phyloP scores from a whole-genome alignment of 805 yeast genomes.

The Candida palmyrensis region DNA sequence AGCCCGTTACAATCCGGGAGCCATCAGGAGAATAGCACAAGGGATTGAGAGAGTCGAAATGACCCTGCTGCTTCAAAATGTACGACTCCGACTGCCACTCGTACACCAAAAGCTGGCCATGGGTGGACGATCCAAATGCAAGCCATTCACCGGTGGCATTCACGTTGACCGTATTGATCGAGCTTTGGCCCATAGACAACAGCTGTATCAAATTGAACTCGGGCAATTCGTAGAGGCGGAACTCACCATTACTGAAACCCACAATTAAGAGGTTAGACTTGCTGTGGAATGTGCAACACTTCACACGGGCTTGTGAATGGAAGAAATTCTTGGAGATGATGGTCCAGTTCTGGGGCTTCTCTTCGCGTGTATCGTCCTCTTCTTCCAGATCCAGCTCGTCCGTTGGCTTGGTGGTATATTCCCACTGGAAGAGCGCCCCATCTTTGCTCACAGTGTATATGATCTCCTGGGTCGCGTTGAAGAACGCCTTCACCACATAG shows the following conservation, averaged over 20 bases:
- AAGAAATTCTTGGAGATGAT: conserved; percentile 75
- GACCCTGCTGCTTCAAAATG: conserved; percentile 94
- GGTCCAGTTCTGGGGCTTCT: conserved; percentile 63
- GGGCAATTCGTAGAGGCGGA: conserved; percentile 85
- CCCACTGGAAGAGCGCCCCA: conserved; percentile 93
- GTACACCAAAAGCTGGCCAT: conserved; percentile 93
- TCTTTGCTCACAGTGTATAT: conserved; percentile 91
- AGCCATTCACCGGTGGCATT: conserved; percentile 93
- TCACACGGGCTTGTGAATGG: conserved; percentile 63
- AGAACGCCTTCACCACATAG: conserved; percentile 80
- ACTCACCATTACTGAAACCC: conserved; percentile 87
- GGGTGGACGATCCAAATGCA: conserved; percentile 84
- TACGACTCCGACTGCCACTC: conserved; percentile 99
- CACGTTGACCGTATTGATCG: conserved; percentile 75
- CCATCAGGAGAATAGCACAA: conserved; percentile 94
- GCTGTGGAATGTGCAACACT: conserved; percentile 82
- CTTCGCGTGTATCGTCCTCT: conserved; percentile 34
- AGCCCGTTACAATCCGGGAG: conserved; percentile 82
- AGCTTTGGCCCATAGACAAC: conserved; percentile 85
- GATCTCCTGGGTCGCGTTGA: conserved; percentile 80
- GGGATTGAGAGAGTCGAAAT: conserved; percentile 84
- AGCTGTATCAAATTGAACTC: conserved; percentile 76
- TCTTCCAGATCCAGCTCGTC: conserved; percentile 39
- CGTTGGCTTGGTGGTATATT: conserved; percentile 58
- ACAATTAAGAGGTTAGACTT: conserved; percentile 68